Evolutionary conservation across 495 filamentous ascomycete genomes (phyloP).

Genomic region (Podospora pseudocomata): DNA sequence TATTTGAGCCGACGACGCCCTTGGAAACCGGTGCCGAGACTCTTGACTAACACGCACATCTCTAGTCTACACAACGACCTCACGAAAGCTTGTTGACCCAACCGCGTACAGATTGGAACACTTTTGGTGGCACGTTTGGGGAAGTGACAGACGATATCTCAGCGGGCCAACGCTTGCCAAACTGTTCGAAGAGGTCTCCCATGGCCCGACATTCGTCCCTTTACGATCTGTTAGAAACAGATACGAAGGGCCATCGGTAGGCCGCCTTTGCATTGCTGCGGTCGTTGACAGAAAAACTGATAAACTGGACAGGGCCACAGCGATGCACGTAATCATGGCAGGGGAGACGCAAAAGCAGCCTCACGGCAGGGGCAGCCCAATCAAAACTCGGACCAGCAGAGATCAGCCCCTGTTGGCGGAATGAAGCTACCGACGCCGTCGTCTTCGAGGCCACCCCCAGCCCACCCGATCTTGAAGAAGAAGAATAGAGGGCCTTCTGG

Average conservation of each 20-base stretch:
- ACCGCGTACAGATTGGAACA: slow-evolving; percentile 52
- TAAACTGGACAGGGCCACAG: not conserved
- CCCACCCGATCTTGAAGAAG: slow-evolving; percentile 53
- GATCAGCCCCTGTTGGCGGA: slow-evolving; percentile 1
- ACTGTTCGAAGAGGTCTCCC: slow-evolving; percentile 48
- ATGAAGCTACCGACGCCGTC: slow-evolving; percentile 32
- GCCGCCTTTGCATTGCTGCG: not conserved
- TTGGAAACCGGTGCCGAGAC: not conserved
- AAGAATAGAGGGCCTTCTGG: slow-evolving; percentile 50
- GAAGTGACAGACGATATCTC: slow-evolving; percentile 45
- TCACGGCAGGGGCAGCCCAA: slow-evolving; percentile 8
- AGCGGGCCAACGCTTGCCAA: slow-evolving; percentile 44
- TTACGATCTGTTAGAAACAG: slow-evolving; percentile 33
- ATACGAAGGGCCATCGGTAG: not conserved
- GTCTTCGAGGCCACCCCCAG: slow-evolving; percentile 32
- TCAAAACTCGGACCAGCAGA: slow-evolving; percentile 11
- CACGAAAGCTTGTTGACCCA: slow-evolving; percentile 48
- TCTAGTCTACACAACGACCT: slow-evolving; percentile 52
- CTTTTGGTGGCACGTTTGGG: slow-evolving; percentile 57
- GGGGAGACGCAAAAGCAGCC: not conserved
- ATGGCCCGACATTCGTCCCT: slow-evolving; percentile 47
- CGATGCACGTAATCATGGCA: not conserved
- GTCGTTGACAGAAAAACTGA: not conserved
- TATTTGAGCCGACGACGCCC: slow-evolving; percentile 26
- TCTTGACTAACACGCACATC: slow-evolving; percentile 14